These are phyloP conservation scores for Entomortierella beljakovae DNA, from an alignment of 192 early-diverging fungal genomes.

Conservation along the genomic window DNA sequence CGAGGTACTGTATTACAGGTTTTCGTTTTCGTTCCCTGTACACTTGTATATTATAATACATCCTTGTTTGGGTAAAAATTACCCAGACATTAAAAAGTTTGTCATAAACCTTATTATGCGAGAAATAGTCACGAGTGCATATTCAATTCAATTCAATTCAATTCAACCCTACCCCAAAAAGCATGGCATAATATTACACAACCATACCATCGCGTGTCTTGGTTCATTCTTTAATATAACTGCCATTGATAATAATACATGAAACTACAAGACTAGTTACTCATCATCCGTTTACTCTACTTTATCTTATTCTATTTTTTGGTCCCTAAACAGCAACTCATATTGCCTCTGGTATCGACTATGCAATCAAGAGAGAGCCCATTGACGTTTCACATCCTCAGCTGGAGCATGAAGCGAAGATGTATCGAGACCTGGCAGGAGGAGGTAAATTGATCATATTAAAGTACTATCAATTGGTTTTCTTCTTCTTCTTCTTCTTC, in stretches of 20 bases:
- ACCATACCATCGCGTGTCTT: too few species aligned
- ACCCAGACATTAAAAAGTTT: background rate
- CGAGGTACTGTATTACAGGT: slow-evolving; percentile 59
- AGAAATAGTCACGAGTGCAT: slow-evolving; percentile 7
- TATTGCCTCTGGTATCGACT: slow-evolving; percentile 53
- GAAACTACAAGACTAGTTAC: background rate
- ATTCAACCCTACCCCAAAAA: too few species aligned
- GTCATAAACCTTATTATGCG: slow-evolving; percentile 2
- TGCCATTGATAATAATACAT: too few species aligned
- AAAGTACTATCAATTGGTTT: background rate
- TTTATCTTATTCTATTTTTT: background rate
- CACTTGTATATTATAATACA: background rate
- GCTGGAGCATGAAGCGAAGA: slow-evolving; percentile 59
- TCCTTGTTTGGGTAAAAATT: background rate
- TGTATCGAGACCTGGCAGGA: slow-evolving; percentile 58
- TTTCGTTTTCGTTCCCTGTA: background rate
- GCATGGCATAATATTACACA: too few species aligned
- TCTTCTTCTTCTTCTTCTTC: background rate
- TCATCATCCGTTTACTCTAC: too few species aligned
- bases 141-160: too few species aligned
- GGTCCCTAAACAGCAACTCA: slow-evolving; percentile 58
- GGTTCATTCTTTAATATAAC: too few species aligned
- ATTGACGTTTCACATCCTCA: slow-evolving; percentile 55
- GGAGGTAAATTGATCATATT: slow-evolving; percentile 52
- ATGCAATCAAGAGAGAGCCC: slow-evolving; percentile 67